phyloP scores from a whole-genome alignment of 139 green algal species.

The Yamagishiella unicocca region DNA sequence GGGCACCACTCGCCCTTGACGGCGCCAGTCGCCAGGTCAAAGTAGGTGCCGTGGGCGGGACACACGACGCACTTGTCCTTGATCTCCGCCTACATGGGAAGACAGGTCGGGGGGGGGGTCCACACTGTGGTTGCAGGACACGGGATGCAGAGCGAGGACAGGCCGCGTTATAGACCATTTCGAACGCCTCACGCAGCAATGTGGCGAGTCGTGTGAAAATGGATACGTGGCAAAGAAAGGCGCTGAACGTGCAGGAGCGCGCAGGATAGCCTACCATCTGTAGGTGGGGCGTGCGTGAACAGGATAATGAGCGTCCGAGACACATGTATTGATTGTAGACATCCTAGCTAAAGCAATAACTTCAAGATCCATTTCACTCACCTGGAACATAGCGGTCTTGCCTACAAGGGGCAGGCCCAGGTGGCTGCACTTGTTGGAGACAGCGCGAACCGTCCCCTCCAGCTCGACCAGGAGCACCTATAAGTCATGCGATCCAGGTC shows the following conservation, averaged over 20 bases:
- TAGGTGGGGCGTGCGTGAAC: too few relatives aligned
- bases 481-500: too few relatives aligned
- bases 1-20: slow-evolving; percentile 80
- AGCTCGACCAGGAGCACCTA: slow-evolving; percentile 64
- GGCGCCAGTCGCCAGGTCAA: slow-evolving; percentile 77
- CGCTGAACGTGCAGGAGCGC: too few relatives aligned
- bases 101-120: not conserved
- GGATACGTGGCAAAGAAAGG: too few relatives aligned
- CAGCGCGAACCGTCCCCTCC: slow-evolving; percentile 59
- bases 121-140: too few relatives aligned
- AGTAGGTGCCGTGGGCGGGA: slow-evolving; percentile 81
- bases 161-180: too few relatives aligned
- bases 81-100: slow-evolving; percentile 62
- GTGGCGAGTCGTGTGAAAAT: too few relatives aligned
- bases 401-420: slow-evolving; percentile 81
- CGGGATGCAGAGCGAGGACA: too few relatives aligned
- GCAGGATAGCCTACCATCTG: too few relatives aligned
- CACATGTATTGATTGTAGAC: not conserved
- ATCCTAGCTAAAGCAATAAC: not conserved
- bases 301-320: not conserved
- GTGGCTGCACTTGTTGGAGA: slow-evolving; percentile 84
- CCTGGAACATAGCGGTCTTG: slow-evolving; percentile 67
- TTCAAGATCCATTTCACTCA: not conserved
- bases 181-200: too few relatives aligned
- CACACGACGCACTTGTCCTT: slow-evolving; percentile 77